Evolutionary conservation across 495 filamentous ascomycete species (phyloP).

Genomic region (Xylaria castorea): DNA sequence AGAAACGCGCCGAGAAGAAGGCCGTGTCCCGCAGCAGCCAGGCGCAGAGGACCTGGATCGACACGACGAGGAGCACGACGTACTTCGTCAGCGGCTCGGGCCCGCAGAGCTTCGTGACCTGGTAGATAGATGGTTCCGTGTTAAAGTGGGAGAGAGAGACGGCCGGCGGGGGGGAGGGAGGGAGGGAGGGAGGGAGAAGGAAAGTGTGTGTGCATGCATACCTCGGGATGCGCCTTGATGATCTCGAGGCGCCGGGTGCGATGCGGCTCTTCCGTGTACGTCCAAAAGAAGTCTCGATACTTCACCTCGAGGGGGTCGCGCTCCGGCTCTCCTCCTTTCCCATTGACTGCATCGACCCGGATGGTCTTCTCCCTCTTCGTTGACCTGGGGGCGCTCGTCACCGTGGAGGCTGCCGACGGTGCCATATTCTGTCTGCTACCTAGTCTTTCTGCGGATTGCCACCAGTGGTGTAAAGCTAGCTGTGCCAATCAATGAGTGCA

Average conservation of each 20-base stretch:
- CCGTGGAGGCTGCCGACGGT: slow-evolving; percentile 38
- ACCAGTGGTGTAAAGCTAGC: background rate
- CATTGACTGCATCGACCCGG: slow-evolving; percentile 28
- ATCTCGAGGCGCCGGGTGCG: slow-evolving; percentile 88
- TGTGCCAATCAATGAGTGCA: background rate
- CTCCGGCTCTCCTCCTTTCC: slow-evolving; percentile 36
- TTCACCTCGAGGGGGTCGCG: slow-evolving; percentile 49
- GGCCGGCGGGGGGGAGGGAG: background rate
- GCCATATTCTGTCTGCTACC: slow-evolving; percentile 41
- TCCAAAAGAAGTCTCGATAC: slow-evolving; percentile 76
- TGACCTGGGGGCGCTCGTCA: slow-evolving; percentile 34
- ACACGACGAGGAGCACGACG: slow-evolving; percentile 83
- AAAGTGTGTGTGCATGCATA: slow-evolving; percentile 51
- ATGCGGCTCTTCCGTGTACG: slow-evolving; percentile 98
- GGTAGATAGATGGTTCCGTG: slow-evolving; percentile 28
- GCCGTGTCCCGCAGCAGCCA: slow-evolving; percentile 79
- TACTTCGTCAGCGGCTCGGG: slow-evolving; percentile 96
- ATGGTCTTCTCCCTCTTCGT: slow-evolving; percentile 37
- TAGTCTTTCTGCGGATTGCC: background rate
- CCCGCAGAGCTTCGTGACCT: slow-evolving; percentile 98
- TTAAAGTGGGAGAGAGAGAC: slow-evolving; percentile 12
- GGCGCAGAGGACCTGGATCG: slow-evolving; percentile 79
- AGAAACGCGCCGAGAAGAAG: slow-evolving; percentile 82
- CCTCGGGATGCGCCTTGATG: slow-evolving; percentile 98
- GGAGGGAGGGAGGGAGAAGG: background rate